Conservation (phyloP, 2,329 filamentous ascomycete genomes). For the Phoma sp. region DNA sequence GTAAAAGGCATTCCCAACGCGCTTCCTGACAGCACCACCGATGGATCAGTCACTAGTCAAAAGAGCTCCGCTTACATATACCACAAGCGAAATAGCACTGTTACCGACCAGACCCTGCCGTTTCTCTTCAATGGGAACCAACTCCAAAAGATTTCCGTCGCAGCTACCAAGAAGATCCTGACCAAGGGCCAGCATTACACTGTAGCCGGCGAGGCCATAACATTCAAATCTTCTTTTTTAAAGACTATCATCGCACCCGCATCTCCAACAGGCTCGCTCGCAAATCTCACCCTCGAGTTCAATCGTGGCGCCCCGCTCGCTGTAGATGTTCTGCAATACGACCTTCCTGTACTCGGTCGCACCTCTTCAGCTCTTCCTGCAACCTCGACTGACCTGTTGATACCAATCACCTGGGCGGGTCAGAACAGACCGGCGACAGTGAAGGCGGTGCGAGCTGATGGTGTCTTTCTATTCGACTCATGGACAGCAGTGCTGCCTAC, state of each 20-base stretch:
- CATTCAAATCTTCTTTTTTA: conserved; percentile 57
- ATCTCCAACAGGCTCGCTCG: conserved; percentile 54
- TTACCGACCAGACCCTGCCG: conserved; percentile 53
- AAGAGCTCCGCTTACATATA: conserved; percentile 62
- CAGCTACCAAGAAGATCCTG: conserved; percentile 47
- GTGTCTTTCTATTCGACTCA: conserved; percentile 60
- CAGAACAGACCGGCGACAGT: conserved; percentile 58
- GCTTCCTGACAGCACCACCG: conserved; percentile 60
- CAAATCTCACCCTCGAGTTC: conserved; percentile 61
- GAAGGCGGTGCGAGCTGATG: conserved; percentile 57
- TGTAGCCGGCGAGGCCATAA: conserved; percentile 52
- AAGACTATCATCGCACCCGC: conserved; percentile 51
- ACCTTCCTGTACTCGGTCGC: conserved; percentile 49
- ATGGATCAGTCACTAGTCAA: conserved; percentile 54
- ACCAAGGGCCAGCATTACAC: conserved; percentile 54
- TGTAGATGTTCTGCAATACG: conserved; percentile 61
- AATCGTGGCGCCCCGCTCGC: conserved; percentile 56
- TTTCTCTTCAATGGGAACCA: conserved; percentile 63
- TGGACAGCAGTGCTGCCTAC: conserved; percentile 62
- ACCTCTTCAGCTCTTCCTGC: conserved; percentile 16
- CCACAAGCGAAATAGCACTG: conserved; percentile 55
- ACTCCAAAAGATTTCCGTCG: conserved; percentile 47
- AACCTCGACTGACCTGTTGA: conserved; percentile 51
- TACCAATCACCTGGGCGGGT: conserved; percentile 61
- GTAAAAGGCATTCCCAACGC: conserved; percentile 55